A percentile compares a stretch with the other conserved stretches of the same genome.
Evolutionary conservation across 2,329 filamentous ascomycete genomes (phyloP).

Genomic region (Helotiales sp.): DNA sequence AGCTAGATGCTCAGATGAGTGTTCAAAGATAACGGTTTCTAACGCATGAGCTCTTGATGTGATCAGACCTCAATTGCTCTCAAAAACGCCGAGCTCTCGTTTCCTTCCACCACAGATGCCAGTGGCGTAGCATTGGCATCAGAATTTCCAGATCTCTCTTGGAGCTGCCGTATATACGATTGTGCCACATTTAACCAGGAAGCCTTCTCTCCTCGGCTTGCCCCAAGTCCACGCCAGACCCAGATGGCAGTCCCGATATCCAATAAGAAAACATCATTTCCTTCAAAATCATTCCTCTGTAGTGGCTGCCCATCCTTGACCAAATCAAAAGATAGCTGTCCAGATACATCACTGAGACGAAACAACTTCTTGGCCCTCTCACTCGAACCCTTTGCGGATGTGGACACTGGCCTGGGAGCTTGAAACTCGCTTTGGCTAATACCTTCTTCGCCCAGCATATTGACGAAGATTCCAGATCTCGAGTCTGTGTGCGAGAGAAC

Average conservation of each 20-base stretch:
- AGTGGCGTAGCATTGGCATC: conserved; percentile 49
- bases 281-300: conserved; percentile 56
- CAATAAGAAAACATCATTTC: conserved; percentile 66
- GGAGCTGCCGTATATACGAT: conserved; percentile 52
- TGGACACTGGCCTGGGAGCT: conserved; percentile 49
- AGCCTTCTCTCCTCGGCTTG: conserved; percentile 62
- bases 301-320: conserved; percentile 60
- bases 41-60: neutral
- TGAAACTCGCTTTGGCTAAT: conserved; percentile 50
- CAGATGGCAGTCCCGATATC: conserved; percentile 64
- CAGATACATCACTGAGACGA: conserved; percentile 65
- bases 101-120: conserved; percentile 61
- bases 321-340: conserved; percentile 60
- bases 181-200: conserved; percentile 66
- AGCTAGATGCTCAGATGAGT: neutral
- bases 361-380: conserved; percentile 53
- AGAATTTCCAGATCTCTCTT: conserved; percentile 15
- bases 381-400: conserved; percentile 31
- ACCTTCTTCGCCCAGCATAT: conserved; percentile 57
- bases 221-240: conserved; percentile 68
- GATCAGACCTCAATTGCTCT: conserved; percentile 20
- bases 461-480: conserved; percentile 58
- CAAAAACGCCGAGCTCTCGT: conserved; percentile 57
- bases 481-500: conserved; percentile 66
- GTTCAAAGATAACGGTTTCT: neutral